Conservation (phyloP, 352 stramenopile genomes). For the Globisporangium uncinulatum region DNA sequence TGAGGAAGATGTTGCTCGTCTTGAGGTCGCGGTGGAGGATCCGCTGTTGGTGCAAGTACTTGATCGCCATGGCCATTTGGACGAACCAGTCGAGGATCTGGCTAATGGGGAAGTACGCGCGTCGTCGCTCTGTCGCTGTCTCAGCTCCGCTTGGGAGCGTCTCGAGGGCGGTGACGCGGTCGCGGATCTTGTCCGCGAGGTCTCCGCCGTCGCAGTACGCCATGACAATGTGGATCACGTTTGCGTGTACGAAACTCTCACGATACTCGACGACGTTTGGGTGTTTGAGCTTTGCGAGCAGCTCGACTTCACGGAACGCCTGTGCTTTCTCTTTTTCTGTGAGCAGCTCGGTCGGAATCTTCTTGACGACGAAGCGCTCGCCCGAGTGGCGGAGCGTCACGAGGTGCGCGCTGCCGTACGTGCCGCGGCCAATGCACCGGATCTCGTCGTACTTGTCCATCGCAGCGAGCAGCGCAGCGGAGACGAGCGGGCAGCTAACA, state of each 20-base stretch:
- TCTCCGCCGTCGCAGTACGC: constrained; percentile 93
- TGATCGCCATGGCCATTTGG: constrained; percentile 92
- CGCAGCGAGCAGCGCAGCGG: too few relatives aligned
- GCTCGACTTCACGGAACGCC: constrained; percentile 81
- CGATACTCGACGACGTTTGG: constrained; percentile 95
- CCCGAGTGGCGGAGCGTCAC: constrained; percentile 36
- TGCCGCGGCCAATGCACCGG: constrained; percentile 68
- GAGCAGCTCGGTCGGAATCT: constrained; percentile 83
- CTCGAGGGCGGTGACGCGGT: constrained; percentile 32
- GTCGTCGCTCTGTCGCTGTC: constrained; percentile 1
- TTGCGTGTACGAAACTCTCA: constrained; percentile 80
- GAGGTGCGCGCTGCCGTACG: constrained; percentile 70
- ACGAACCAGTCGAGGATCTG: constrained; percentile 89
- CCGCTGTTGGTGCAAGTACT: constrained; percentile 90
- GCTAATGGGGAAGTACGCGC: constrained; percentile 48
- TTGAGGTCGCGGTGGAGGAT: constrained; percentile 94
- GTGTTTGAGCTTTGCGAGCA: constrained; percentile 88
- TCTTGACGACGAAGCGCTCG: constrained; percentile 73
- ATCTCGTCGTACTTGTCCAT: constrained; percentile 81
- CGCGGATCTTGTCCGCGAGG: constrained; percentile 55
- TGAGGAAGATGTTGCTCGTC: constrained; percentile 92
- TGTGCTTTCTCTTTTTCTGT: constrained; percentile 73
- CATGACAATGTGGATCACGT: constrained; percentile 93
- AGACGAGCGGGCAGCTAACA: too few relatives aligned
- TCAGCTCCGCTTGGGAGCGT: constrained; percentile 5